Evolutionary conservation across 495 filamentous ascomycete species (phyloP).

Genomic region (Extremus antarcticus): DNA sequence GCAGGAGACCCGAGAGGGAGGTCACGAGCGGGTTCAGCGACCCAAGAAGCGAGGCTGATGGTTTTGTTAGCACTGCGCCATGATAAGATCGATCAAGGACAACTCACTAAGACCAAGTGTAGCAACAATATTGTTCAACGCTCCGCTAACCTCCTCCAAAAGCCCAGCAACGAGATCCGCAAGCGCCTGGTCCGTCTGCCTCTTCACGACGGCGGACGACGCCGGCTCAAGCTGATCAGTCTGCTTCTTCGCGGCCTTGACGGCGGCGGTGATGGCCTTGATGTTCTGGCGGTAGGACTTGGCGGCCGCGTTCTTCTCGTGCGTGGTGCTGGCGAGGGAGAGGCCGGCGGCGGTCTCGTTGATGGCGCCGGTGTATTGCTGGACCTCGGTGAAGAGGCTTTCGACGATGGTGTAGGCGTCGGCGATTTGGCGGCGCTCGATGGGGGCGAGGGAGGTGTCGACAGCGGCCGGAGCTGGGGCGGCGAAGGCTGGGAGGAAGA

Average conservation of each 20-base stretch:
- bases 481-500: slow-evolving; percentile 12
- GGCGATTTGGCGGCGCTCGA: slow-evolving; percentile 15
- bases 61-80: not conserved
- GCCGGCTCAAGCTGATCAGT: slow-evolving; percentile 1
- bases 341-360: slow-evolving; percentile 4
- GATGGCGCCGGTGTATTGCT: slow-evolving; percentile 22
- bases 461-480: slow-evolving; percentile 1
- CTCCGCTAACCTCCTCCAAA: slow-evolving; percentile 18
- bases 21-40: slow-evolving; percentile 15
- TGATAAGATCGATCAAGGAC: not conserved
- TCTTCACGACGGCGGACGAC: not conserved
- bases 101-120: slow-evolving; percentile 20
- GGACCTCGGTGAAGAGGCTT: slow-evolving; percentile 16
- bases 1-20: slow-evolving; percentile 15
- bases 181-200: slow-evolving; percentile 13
- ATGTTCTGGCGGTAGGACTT: slow-evolving; percentile 12
- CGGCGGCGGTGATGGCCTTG: slow-evolving; percentile 12
- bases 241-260: slow-evolving; percentile 11
- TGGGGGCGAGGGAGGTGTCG: not conserved
- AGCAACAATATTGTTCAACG: slow-evolving; percentile 19
- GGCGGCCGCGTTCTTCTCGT: slow-evolving; percentile 18
- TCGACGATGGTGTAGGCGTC: slow-evolving; percentile 20
- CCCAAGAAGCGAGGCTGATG: slow-evolving; percentile 12
- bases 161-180: slow-evolving; percentile 15
- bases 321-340: slow-evolving; percentile 5